phyloP scores from a whole-genome alignment of 495 filamentous ascomycete species.

The Cryomyces minteri region DNA sequence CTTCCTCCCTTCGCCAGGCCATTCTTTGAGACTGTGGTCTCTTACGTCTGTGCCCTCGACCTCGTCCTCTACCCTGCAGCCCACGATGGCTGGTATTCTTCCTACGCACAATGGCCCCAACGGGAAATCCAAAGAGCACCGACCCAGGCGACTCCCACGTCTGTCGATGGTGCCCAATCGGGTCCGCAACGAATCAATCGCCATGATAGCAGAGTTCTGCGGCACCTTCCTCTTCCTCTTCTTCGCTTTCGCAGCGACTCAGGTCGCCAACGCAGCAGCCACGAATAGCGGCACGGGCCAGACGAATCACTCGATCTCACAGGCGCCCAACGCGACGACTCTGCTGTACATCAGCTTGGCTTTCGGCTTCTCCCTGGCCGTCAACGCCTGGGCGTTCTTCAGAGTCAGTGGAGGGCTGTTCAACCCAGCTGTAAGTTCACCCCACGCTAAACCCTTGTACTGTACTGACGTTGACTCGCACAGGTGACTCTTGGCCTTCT shows the following conservation, averaged over 20 bases:
- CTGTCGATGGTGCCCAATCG: conserved; percentile 9
- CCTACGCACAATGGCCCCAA: neutral
- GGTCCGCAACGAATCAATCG: conserved; percentile 33
- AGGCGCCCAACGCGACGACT: conserved; percentile 19
- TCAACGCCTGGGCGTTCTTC: conserved; percentile 79
- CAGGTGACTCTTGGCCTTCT: conserved; percentile 40
- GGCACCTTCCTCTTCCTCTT: conserved; percentile 16
- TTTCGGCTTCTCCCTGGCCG: conserved; percentile 58
- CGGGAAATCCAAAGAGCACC: neutral
- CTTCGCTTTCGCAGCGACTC: conserved; percentile 33
- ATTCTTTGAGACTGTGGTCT: no score
- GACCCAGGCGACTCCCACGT: neutral
- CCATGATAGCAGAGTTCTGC: conserved; percentile 49
- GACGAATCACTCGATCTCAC: conserved; percentile 3
- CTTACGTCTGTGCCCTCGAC: no score
- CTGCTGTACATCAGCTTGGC: conserved; percentile 52
- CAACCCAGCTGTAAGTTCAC: conserved; percentile 47
- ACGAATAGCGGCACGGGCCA: conserved; percentile 20
- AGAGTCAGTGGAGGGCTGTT: conserved; percentile 64
- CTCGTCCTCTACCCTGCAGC: neutral
- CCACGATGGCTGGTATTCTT: neutral
- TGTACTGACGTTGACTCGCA: neutral
- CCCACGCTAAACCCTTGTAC: neutral
- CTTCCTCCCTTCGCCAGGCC: no score
- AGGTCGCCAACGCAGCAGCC: conserved; percentile 40